Percentiles rank a stretch among this genome's conserved stretches.
These are phyloP conservation scores for Blastobotrys illinoisensis DNA, from an alignment of 1,139 yeast species.

Conservation along the genomic window DNA sequence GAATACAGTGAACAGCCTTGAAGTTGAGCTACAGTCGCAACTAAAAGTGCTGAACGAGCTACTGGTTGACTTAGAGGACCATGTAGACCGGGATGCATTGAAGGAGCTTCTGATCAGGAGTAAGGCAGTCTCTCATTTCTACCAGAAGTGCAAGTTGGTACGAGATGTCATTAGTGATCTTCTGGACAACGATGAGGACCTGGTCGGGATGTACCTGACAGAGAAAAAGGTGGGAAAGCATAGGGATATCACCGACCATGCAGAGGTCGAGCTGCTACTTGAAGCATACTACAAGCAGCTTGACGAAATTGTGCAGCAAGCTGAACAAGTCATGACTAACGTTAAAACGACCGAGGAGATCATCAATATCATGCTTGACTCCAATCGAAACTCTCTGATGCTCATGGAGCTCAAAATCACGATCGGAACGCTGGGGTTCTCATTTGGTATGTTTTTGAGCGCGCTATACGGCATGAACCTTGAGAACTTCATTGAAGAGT, in stretches of 20 bases:
- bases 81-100: constrained; percentile 73
- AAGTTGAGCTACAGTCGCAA: constrained; percentile 73
- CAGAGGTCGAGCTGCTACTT: constrained; percentile 80
- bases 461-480: constrained; percentile 95
- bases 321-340: constrained; percentile 76
- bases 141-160: constrained; percentile 74
- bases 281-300: constrained; percentile 94
- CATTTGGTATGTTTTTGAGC: constrained; percentile 70
- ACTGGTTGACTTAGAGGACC: constrained; percentile 70
- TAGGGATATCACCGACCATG: constrained; percentile 42
- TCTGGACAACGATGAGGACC: constrained; percentile 82
- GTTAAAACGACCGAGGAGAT: constrained; percentile 96
- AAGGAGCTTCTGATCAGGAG: constrained; percentile 71
- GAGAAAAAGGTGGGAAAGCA: constrained; percentile 36
- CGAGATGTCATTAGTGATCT: constrained; percentile 80
- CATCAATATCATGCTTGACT: constrained; percentile 88
- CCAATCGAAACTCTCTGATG: constrained; percentile 92
- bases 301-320: constrained; percentile 93
- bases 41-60: constrained; percentile 62
- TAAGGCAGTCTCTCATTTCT: constrained; percentile 67
- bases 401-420: constrained; percentile 78
- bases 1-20: constrained; percentile 73
- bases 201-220: constrained; percentile 78
- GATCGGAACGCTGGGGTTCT: constrained; percentile 76
- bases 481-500: constrained; percentile 82